A percentile compares a stretch with the other conserved stretches of the same genome.
phyloP scores from a whole-genome alignment of 805 yeast species.

The Saccharomycodes ludwigii region DNA sequence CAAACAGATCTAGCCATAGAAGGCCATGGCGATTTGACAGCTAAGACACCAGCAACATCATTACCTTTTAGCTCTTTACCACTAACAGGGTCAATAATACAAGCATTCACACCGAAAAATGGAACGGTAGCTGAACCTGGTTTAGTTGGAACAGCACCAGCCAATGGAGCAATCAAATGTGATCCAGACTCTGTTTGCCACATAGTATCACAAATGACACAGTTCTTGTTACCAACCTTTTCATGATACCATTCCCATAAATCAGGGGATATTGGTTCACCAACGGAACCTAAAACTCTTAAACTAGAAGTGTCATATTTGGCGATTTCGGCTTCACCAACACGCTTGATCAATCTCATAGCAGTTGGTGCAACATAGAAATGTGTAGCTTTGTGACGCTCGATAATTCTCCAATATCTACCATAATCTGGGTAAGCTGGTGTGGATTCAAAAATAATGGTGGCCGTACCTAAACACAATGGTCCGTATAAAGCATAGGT shows the following conservation, averaged over 20 bases:
- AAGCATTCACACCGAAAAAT: conserved; percentile 88
- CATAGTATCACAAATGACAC: conserved; percentile 91
- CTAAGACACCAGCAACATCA: conserved; percentile 94
- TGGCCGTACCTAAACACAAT: conserved; percentile 72
- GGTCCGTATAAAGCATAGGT: conserved; percentile 95
- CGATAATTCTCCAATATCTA: conserved; percentile 94
- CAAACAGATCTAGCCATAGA: conserved; percentile 96
- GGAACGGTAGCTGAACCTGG: conserved; percentile 97
- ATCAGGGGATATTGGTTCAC: conserved; percentile 97
- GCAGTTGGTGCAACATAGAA: conserved; percentile 99
- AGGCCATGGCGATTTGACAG: conserved; percentile 88
- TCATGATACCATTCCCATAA: conserved; percentile 98
- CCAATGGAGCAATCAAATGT: conserved; percentile 86
- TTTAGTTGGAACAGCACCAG: conserved; percentile 89
- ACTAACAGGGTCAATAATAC: conserved; percentile 82
- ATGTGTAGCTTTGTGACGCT: conserved; percentile 82
- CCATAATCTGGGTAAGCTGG: conserved; percentile 95
- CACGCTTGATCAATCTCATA: conserved; percentile 76
- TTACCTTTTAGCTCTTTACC: conserved; percentile 78
- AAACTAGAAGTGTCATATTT: conserved; percentile 75
- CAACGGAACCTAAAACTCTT: conserved; percentile 92
- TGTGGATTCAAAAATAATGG: conserved; percentile 92
- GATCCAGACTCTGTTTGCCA: conserved; percentile 99
- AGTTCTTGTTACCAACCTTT: conserved; percentile 76
- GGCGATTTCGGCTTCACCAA: conserved; percentile 75